Base-by-base conservation (phyloP, 2,329 filamentous ascomycete genomes). In the Venturia carpophila region DNA sequence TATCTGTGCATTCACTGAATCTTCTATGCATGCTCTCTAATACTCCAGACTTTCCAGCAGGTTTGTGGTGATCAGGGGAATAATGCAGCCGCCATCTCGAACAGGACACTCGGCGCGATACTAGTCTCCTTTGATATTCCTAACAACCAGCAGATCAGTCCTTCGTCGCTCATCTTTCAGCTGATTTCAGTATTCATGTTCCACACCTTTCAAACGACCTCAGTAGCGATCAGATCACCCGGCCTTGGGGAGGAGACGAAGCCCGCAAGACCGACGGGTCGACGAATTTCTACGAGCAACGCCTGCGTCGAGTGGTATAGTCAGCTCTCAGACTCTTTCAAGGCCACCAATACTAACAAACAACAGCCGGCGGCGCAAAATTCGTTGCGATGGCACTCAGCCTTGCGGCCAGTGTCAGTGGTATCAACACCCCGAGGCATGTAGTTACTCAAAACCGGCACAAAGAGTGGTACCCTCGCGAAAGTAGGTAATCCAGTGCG, bases 361-460 rank as follows among this genome's bases (percentile, higher is more conserved):
- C 6, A 27, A 34, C 45, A 63, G 62, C 77, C 87, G 91, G 72
- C 83, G 90, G 69, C 84, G 90, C 67, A 94, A 93, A 76, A 93
- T 93, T 65, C 87, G 90, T 68, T 94, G 90, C 72, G 89, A 92
- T 77, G 90, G 90, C 64, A 84, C 87, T 69, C 87, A 91, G 71
- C 90, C 90, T 13, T 94, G 90, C 72, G 88, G 89, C 45, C 90
- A 92, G 73, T 94, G 90, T 73, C 83, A 90, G 66, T 92, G 89
- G 74, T 92, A 91, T 73, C 86, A 90, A 65, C 89, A 90, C 68
- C 87, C 89, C 4, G 90, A 92, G 73, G 82, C 85, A 64, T 93
- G 90, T 73, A 87, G 87, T 71, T 93, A 93, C 74, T 88, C 91
- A 69, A 91, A 92, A 76, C 89, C 91, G 68, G 83, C 89, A 19